A percentile compares a stretch with the other conserved stretches of the same genome.
These are phyloP conservation scores for Kalaharituber pfeilii DNA, from an alignment of 2,329 filamentous ascomycete species.

Conservation along the genomic window DNA sequence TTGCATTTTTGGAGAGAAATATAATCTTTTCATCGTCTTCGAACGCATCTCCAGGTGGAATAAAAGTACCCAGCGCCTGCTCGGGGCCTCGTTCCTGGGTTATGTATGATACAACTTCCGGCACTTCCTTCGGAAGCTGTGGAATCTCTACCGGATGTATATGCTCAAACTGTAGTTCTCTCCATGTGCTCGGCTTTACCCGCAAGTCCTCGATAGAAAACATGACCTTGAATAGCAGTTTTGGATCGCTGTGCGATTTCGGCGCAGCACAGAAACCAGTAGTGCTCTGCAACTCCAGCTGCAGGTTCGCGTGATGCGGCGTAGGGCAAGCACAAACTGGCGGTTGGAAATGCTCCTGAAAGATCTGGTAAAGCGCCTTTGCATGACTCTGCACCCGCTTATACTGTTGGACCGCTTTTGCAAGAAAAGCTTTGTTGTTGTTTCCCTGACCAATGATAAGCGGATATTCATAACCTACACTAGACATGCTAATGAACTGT, in stretches of 20 bases:
- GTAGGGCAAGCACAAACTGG: neutral
- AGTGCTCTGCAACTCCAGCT: neutral
- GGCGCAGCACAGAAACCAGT: too few relatives aligned
- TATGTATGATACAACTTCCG: too few relatives aligned
- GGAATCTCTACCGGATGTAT: neutral
- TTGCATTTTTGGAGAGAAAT: too few relatives aligned
- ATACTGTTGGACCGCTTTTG: neutral
- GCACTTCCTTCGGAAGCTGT: neutral
- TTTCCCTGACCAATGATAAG: neutral
- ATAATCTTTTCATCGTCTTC: too few relatives aligned
- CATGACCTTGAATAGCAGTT: neutral
- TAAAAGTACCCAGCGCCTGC: too few relatives aligned
- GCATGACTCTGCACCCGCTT: neutral
- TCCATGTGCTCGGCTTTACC: neutral
- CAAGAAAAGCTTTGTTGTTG: neutral
- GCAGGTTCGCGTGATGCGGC: neutral
- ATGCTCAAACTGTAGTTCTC: neutral
- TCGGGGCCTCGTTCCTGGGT: too few relatives aligned
- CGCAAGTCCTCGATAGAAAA: neutral
- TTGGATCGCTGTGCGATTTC: too few relatives aligned
- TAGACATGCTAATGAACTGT: neutral
- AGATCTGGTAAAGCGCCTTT: neutral
- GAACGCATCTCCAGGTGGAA: too few relatives aligned
- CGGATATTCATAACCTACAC: neutral
- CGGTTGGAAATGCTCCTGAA: neutral